Percentiles rank a stretch among this genome's conserved stretches.
These are phyloP conservation scores for Pyrenopolyporus hunteri DNA, from an alignment of 495 filamentous ascomycete genomes.

Conservation along the genomic window DNA sequence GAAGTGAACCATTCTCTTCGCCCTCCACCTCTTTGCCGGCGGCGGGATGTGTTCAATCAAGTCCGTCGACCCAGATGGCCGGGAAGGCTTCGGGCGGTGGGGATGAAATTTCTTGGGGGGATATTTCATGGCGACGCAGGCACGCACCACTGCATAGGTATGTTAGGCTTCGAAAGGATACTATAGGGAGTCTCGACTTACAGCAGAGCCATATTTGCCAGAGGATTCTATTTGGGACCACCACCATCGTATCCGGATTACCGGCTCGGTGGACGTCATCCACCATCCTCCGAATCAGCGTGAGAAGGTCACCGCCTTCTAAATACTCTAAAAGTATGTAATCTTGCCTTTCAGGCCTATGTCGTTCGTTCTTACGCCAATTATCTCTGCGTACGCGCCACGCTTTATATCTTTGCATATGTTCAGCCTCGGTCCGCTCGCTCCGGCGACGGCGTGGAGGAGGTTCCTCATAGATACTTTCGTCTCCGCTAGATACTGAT, in stretches of 20 bases:
- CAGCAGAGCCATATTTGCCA: slow-evolving; percentile 31
- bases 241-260: neutral
- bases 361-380: neutral
- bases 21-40: slow-evolving; percentile 9
- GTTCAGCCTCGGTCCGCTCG: neutral
- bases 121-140: slow-evolving; percentile 27
- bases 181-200: slow-evolving; percentile 3
- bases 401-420: neutral
- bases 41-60: slow-evolving; percentile 14
- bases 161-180: neutral
- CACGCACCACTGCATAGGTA: slow-evolving; percentile 8
- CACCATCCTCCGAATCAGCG: neutral
- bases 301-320: slow-evolving; percentile 4
- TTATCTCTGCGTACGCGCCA: neutral
- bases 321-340: slow-evolving; percentile 25
- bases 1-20: slow-evolving; percentile 28
- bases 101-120: slow-evolving; percentile 34
- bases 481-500: slow-evolving; percentile 15
- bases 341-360: slow-evolving; percentile 3
- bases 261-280: neutral
- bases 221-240: slow-evolving; percentile 15
- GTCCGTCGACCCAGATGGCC: neutral
- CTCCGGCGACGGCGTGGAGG: neutral
- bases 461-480: neutral
- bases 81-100: neutral